Evolutionary conservation across 2,329 filamentous ascomycete species (phyloP).

Genomic region (Fusarium sp.): DNA sequence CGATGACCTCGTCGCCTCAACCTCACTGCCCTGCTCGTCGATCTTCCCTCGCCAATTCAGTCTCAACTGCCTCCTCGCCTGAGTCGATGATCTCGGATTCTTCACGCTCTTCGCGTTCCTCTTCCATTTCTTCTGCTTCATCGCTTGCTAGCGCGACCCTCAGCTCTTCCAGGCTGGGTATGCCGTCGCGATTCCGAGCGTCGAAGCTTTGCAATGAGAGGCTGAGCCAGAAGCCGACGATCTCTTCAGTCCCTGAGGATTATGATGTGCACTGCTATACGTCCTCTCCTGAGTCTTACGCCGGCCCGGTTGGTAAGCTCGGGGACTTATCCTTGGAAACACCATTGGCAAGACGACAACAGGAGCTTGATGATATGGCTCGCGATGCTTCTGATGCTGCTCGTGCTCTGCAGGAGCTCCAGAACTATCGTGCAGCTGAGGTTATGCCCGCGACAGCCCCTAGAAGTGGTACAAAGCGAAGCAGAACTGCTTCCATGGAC

Average conservation of each 20-base stretch:
- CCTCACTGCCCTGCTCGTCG: slow-evolving; percentile 63
- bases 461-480: slow-evolving; percentile 65
- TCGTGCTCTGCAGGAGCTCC: slow-evolving; percentile 68
- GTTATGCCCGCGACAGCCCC: slow-evolving; percentile 50
- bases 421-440: slow-evolving; percentile 60
- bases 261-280: slow-evolving; percentile 62
- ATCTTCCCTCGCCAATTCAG: slow-evolving; percentile 71
- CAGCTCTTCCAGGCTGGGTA: slow-evolving; percentile 62
- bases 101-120: slow-evolving; percentile 70
- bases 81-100: slow-evolving; percentile 75
- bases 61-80: slow-evolving; percentile 72
- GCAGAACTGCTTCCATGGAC: slow-evolving; percentile 68
- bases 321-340: slow-evolving; percentile 62
- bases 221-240: slow-evolving; percentile 61
- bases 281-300: slow-evolving; percentile 68
- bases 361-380: slow-evolving; percentile 57
- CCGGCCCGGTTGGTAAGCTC: slow-evolving; percentile 63
- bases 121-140: slow-evolving; percentile 72
- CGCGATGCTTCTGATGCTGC: slow-evolving; percentile 65
- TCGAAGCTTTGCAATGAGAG: slow-evolving; percentile 69
- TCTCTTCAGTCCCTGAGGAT: slow-evolving; percentile 68
- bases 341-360: slow-evolving; percentile 58
- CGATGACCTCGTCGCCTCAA: slow-evolving; percentile 63
- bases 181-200: slow-evolving; percentile 72
- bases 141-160: slow-evolving; percentile 69